These are phyloP conservation scores for Sergeia podlipaevii DNA, from an alignment of 208 protist genomes.

Conservation along the genomic window DNA sequence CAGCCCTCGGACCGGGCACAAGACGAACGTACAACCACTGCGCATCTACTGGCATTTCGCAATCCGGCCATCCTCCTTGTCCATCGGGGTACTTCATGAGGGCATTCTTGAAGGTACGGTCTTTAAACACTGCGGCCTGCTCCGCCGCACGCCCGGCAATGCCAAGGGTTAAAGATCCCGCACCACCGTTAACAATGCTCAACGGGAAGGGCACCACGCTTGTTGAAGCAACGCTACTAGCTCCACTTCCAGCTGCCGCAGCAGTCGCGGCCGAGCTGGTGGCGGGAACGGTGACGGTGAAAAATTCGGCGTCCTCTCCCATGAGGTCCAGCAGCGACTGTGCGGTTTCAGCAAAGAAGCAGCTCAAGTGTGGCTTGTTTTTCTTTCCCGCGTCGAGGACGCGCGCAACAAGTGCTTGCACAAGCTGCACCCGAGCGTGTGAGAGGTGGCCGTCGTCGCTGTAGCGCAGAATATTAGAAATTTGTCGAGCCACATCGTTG, in stretches of 20 bases:
- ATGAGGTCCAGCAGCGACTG: conserved; percentile 26
- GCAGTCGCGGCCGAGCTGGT: not conserved
- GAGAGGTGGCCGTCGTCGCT: conserved; percentile 15
- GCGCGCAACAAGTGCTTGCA: too few species aligned
- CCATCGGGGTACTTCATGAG: conserved; percentile 81
- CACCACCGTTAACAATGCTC: conserved; percentile 49
- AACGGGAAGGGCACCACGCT: conserved; percentile 53
- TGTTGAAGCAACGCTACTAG: too few species aligned
- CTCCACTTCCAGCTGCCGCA: not conserved
- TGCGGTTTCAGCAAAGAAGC: conserved; percentile 40
- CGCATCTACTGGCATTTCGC: conserved; percentile 24
- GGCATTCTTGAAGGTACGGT: conserved; percentile 58
- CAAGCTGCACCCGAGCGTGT: too few species aligned
- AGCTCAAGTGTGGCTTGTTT: too few species aligned
- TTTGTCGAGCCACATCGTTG: conserved; percentile 21
- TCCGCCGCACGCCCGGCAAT: conserved; percentile 62
- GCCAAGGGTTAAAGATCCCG: conserved; percentile 57
- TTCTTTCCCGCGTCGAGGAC: too few species aligned
- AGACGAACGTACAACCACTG: conserved; percentile 32
- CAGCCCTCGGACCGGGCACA: not conserved
- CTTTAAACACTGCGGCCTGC: conserved; percentile 70
- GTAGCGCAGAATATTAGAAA: conserved; percentile 53
- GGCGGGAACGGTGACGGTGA: not conserved
- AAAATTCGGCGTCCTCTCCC: not conserved
- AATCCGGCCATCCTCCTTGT: conserved; percentile 68